phyloP scores from a whole-genome alignment of 106 monocot species.

The Acorus gramineus region DNA sequence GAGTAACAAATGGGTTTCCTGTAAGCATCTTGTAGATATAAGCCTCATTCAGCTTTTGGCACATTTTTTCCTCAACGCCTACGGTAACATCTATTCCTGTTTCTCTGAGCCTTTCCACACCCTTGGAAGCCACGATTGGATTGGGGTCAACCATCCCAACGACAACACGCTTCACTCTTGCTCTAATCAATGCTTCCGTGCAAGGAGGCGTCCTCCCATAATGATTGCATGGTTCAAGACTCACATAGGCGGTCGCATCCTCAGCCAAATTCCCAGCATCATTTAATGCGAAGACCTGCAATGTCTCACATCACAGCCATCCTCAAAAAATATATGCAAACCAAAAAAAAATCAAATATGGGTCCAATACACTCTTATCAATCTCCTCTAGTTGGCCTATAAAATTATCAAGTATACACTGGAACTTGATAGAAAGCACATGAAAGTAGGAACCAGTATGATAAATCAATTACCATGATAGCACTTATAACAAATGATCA shows the following conservation, averaged over 20 bases:
- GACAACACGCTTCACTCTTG: slow-evolving; percentile 65
- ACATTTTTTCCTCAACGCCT: slow-evolving; percentile 72
- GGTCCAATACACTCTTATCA: no score
- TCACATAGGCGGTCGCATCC: slow-evolving; percentile 85
- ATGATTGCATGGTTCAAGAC: slow-evolving; percentile 93
- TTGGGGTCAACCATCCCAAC: slow-evolving; percentile 97
- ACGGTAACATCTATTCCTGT: slow-evolving; percentile 69
- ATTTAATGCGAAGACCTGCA: slow-evolving; percentile 78
- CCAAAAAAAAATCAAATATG: background rate
- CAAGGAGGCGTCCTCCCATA: slow-evolving; percentile 96
- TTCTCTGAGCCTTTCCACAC: slow-evolving; percentile 64
- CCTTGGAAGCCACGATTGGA: slow-evolving; percentile 85
- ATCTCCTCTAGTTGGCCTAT: no score
- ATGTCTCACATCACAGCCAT: background rate
- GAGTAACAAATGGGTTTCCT: slow-evolving; percentile 70
- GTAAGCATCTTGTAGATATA: slow-evolving; percentile 79
- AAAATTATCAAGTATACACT: no score
- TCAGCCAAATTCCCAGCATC: slow-evolving; percentile 70
- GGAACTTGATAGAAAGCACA: no score
- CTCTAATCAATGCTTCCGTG: slow-evolving; percentile 74
- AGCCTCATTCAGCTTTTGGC: slow-evolving; percentile 67
- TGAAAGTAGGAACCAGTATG: no score
- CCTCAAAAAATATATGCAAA: background rate
- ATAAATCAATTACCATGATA: no score
- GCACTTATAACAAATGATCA: no score